A percentile compares a stretch with the other conserved stretches of the same genome.
Evolutionary conservation across 345 rosid genomes (phyloP).

Genomic region (Erodium maritimum): DNA sequence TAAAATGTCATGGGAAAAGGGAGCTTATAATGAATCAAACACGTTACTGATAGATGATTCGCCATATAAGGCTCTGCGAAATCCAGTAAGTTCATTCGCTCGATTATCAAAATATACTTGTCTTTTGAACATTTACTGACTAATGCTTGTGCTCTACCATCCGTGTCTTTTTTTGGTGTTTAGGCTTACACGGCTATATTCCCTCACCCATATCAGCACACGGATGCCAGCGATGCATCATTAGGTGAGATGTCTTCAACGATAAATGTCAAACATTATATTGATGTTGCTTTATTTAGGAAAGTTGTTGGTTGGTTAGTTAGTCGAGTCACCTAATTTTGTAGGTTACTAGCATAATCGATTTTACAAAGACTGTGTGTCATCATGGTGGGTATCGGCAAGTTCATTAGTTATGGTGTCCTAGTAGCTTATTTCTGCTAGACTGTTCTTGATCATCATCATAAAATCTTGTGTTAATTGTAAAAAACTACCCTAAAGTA

Average conservation of each 20-base stretch:
- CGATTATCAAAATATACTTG: too few relatives aligned
- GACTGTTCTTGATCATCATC: too few relatives aligned
- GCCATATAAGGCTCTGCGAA: conserved; percentile 86
- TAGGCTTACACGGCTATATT: conserved; percentile 66
- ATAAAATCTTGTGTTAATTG: too few relatives aligned
- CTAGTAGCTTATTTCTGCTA: too few relatives aligned
- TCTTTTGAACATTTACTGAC: background rate
- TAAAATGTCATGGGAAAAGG: conserved; percentile 53
- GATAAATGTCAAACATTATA: background rate
- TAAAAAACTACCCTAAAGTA: too few relatives aligned
- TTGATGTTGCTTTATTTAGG: background rate
- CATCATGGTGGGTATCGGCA: too few relatives aligned
- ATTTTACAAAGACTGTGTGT: too few relatives aligned
- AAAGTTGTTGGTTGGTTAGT: background rate
- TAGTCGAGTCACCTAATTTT: background rate
- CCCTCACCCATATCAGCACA: conserved; percentile 52
- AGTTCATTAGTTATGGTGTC: too few relatives aligned
- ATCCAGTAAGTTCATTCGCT: conserved; percentile 51
- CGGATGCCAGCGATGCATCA: conserved; percentile 30
- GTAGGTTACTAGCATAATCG: too few relatives aligned
- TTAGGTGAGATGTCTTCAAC: conserved; percentile 35
- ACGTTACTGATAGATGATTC: conserved; percentile 79
- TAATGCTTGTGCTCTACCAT: conserved; percentile 5
- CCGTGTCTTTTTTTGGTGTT: conserved; percentile 8
- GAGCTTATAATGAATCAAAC: conserved; percentile 56